Base-by-base conservation (phyloP, 2,329 filamentous ascomycete species). In the Diplocarpon rosae region DNA sequence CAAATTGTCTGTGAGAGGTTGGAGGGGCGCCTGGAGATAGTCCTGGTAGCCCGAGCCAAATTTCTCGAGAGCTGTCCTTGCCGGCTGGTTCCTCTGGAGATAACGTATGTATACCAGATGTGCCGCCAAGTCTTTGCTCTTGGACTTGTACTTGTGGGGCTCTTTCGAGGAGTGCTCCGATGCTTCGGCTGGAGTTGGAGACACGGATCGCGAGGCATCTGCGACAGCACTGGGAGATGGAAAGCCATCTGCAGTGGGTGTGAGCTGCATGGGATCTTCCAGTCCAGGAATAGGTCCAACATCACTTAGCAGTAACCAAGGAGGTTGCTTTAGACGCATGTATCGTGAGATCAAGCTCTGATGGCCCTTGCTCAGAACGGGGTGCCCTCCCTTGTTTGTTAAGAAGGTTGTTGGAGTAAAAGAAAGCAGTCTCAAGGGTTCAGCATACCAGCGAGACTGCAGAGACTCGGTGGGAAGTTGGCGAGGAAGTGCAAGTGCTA, bases 1-100 rank as follows among this genome's bases (percentile, higher is more conserved):
- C 12, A 98, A 73, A 56, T 98, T 98, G 63, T 98, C 92, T 0
- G 90, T 90, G 12, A 98, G 72, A 0, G 92, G 92, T 62, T 98
- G 93, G 33, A 98, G 70, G 2, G 92, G 92, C 1, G 89, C 89
- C 63, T 98, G 92, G 10, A 98, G 72, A 72, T 92, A 98, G 63
- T 98, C 92, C 59, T 98, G 93, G 55, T 85, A 86, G 2, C 81
- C 81, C 15, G 76, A 79, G 75, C 79, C 79, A 54, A 85, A 85
- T 28, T 71, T 69, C 59, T 85, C 80, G 42, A 85, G 71, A 3
- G 70, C 65, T 15, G 72, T 73, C 34, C 72, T 69, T 2, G 80
- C 70, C 8, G 82, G 80, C 59, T 96, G 90, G 47, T 85, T 84
- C 38, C 78, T 74, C 62, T 96, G 88, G 1, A 98, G 68, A 64